Base-by-base conservation (phyloP, 2,329 filamentous ascomycete genomes). In the Phaeosphaeriaceae sp. region DNA sequence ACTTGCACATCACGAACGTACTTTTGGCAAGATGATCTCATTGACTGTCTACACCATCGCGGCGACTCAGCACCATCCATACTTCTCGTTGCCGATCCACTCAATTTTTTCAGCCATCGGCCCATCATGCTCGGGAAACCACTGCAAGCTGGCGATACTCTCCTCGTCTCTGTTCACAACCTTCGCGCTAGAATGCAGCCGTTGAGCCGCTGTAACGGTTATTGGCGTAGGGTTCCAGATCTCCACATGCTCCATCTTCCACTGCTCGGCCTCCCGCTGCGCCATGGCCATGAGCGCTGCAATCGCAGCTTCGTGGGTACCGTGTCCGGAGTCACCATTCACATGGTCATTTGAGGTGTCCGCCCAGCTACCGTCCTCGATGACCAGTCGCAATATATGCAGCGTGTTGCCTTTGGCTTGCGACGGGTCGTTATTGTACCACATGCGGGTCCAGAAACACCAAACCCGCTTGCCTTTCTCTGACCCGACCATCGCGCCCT, bases 81-180 rank as follows among this genome's bases (percentile, higher is more conserved):
- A 93, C 79, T 92, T 93, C 77, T 93, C 90, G 69, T 91, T 92
- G 13, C 83, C 85, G 51, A 92, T 78, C 91, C 91, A 94, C 50
- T 91, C 86, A 6, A 92, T 77, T 22, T 85, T 80, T 6, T 82
- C 80, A 1, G 75, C 79, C 1, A 76, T 66, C 6, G 78, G 69
- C 4, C 82, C 85, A 13, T 75, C 75, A 10, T 80, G 78, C 1
- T 65, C 54, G 1, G 69, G 72, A 68, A 90, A 89, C 90, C 89
- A 93, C 77, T 85, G 86, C 75, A 93, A 71, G 67, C 89, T 90
- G 0, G 89, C 81, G 58, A 94, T 90, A 73, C 89, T 91, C 53
- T 89, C 84, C 50, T 77, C 79, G 54, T 92, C 86, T 33, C 91
- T 80, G 54, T 85, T 80, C 20, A 83, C 72, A 17, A 92, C 66